Percentiles rank a stretch among this genome's conserved stretches.
These are phyloP conservation scores for Boletus subparvulus DNA, from an alignment of 768 basidiomycete species.

Conservation along the genomic window DNA sequence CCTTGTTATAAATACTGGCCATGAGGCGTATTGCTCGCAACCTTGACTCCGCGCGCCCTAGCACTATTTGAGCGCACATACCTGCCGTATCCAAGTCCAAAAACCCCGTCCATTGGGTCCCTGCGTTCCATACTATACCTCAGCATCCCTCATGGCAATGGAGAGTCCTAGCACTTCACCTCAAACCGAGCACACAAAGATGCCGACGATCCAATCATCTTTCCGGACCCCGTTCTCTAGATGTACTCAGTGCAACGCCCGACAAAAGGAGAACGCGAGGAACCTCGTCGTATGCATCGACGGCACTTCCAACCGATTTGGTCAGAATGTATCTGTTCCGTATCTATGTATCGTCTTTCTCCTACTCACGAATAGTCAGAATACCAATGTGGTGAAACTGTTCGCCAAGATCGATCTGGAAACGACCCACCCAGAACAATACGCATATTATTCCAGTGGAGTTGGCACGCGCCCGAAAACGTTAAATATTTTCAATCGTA, in stretches of 20 bases:
- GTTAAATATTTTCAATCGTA: constrained; percentile 21
- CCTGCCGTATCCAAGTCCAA: background rate
- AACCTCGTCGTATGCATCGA: constrained; percentile 28
- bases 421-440: constrained; percentile 20
- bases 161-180: background rate
- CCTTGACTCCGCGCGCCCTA: background rate
- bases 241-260: constrained; percentile 14
- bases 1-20: background rate
- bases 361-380: constrained; percentile 25
- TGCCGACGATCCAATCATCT: background rate
- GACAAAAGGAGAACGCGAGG: constrained; percentile 11
- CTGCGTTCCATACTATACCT: background rate
- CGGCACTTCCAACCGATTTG: constrained; percentile 25
- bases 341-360: background rate
- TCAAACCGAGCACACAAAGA: background rate
- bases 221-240: background rate
- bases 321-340: constrained; percentile 12
- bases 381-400: constrained; percentile 40
- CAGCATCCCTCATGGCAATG: background rate
- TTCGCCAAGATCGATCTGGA: constrained; percentile 30
- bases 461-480: constrained; percentile 37
- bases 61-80: constrained; percentile 6
- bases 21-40: background rate
- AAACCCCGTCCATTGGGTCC: background rate
- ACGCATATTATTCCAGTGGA: constrained; percentile 39